Evolutionary conservation across 768 basidiomycete genomes (phyloP).

Genomic region (Phlebiopsis flavidoalba): DNA sequence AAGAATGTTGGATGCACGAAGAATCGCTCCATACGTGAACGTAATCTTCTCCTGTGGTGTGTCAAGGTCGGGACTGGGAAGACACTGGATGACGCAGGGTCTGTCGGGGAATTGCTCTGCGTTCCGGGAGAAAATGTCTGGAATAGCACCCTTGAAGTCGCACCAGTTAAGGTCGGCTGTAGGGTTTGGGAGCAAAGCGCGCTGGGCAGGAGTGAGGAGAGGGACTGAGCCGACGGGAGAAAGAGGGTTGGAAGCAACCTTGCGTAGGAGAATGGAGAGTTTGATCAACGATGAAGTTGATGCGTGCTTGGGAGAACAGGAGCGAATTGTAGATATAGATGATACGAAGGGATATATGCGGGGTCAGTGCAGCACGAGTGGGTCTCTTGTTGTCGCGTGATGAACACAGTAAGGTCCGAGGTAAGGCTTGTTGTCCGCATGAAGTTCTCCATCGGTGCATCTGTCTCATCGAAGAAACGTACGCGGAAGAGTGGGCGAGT

Average conservation of each 20-base stretch:
- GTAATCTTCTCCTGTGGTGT: constrained; percentile 47
- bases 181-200: constrained; percentile 71
- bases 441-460: constrained; percentile 65
- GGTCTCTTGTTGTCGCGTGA: constrained; percentile 68
- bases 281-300: constrained; percentile 80
- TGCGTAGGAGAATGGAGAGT: constrained; percentile 71
- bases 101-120: constrained; percentile 74
- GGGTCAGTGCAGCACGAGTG: constrained; percentile 64
- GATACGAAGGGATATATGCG: constrained; percentile 73
- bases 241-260: constrained; percentile 62
- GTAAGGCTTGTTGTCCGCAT: constrained; percentile 77
- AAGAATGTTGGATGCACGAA: constrained; percentile 81
- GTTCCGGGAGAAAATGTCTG: constrained; percentile 89
- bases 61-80: constrained; percentile 36
- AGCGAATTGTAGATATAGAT: constrained; percentile 98
- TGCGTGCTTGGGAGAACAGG: constrained; percentile 77
- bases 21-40: constrained; percentile 79
- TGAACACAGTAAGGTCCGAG: constrained; percentile 90
- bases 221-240: constrained; percentile 75
- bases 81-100: constrained; percentile 84
- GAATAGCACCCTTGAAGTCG: constrained; percentile 95
- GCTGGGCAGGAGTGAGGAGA: constrained; percentile 69
- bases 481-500: constrained; percentile 77
- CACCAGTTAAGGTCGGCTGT: constrained; percentile 92
- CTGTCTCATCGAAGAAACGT: constrained; percentile 94